phyloP scores from a whole-genome alignment of 768 basidiomycete genomes.

The Pisolithus microcarpus region DNA sequence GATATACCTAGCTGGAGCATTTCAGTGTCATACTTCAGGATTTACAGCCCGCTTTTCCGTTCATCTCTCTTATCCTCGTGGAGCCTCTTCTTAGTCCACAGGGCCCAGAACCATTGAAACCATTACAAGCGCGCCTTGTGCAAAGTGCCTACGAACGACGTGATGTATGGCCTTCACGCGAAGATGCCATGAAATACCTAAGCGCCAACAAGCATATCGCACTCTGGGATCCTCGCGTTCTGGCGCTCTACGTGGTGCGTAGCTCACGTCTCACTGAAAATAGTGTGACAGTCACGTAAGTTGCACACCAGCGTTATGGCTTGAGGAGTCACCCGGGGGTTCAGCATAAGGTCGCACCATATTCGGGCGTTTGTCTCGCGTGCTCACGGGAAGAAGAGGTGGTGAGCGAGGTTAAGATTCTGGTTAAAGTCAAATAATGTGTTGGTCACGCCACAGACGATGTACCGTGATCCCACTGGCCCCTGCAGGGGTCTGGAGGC shows the following conservation, averaged over 20 bases:
- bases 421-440: neutral
- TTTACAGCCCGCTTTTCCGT: constrained; percentile 37
- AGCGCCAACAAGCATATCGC: constrained; percentile 27
- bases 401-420: constrained; percentile 29
- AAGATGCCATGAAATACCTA: constrained; percentile 35
- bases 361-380: constrained; percentile 40
- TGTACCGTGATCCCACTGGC: constrained; percentile 57
- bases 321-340: constrained; percentile 33
- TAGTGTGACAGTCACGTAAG: neutral
- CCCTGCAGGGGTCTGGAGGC: constrained; percentile 44
- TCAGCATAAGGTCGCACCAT: constrained; percentile 24
- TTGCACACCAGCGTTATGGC: constrained; percentile 37
- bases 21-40: constrained; percentile 48
- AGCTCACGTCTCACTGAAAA: neutral
- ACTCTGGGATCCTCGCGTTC: constrained; percentile 50
- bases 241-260: constrained; percentile 47
- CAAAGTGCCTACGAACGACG: constrained; percentile 42
- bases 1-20: neutral
- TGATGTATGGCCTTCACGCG: constrained; percentile 44
- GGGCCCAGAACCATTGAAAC: constrained; percentile 35
- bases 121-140: constrained; percentile 38
- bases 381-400: constrained; percentile 60
- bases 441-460: constrained; percentile 34
- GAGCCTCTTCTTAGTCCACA: constrained; percentile 58
- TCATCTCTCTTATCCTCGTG: constrained; percentile 49